Conservation (phyloP, 1,139 yeast species). For the Diutina ranongensis region DNA sequence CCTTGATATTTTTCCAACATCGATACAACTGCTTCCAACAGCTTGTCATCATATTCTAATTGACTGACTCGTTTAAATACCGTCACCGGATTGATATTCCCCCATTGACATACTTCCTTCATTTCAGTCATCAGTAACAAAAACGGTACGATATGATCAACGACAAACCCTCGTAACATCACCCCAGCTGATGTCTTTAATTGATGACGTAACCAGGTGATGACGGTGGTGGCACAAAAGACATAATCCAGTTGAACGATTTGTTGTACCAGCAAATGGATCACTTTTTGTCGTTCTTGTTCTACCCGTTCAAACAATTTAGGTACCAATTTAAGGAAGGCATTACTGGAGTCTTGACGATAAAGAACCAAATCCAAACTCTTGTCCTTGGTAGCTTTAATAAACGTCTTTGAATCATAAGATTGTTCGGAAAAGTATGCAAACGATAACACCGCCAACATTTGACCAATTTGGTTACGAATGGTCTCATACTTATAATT, state of each 20-base stretch:
- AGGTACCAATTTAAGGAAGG: slow-evolving; percentile 17
- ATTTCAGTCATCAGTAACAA: slow-evolving; percentile 52
- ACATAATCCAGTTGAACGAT: slow-evolving; percentile 36
- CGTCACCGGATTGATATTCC: slow-evolving; percentile 46
- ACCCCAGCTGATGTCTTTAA: slow-evolving; percentile 30
- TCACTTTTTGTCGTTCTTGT: slow-evolving; percentile 26
- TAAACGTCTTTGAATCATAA: slow-evolving; percentile 30
- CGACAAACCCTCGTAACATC: slow-evolving; percentile 26
- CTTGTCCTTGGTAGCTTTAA: slow-evolving; percentile 23
- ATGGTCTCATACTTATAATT: slow-evolving; percentile 67
- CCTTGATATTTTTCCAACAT: slow-evolving; percentile 36
- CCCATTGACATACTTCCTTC: slow-evolving; percentile 76
- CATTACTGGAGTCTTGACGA: slow-evolving; percentile 13
- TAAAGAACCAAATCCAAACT: slow-evolving; percentile 12
- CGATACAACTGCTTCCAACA: slow-evolving; percentile 34
- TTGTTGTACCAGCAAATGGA: slow-evolving; percentile 30
- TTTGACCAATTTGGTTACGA: slow-evolving; percentile 58
- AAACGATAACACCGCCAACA: slow-evolving; percentile 42
- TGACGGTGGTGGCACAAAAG: slow-evolving; percentile 33
- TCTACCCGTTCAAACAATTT: slow-evolving; percentile 33
- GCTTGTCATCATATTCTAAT: slow-evolving; percentile 36
- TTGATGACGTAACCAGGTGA: slow-evolving; percentile 31
- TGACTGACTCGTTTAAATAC: slow-evolving; percentile 48
- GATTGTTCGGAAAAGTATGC: slow-evolving; percentile 41
- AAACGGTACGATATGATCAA: slow-evolving; percentile 54